These are phyloP conservation scores for Peronospora belbahrii DNA, from an alignment of 352 stramenopile genomes.

Conservation along the genomic window DNA sequence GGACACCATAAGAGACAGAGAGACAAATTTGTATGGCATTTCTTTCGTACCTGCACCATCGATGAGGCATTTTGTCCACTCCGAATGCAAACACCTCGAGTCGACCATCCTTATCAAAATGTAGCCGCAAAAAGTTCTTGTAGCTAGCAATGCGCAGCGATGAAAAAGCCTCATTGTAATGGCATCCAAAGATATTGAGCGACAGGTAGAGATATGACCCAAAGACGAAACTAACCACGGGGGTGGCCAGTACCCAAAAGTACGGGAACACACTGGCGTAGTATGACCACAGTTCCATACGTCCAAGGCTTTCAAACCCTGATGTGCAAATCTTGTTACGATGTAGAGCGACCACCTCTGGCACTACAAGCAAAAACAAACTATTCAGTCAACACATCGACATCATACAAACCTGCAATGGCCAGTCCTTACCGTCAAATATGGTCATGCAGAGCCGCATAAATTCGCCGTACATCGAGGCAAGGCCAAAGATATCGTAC, in stretches of 20 bases:
- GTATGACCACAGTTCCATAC: slow-evolving; percentile 76
- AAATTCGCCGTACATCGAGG: slow-evolving; percentile 54
- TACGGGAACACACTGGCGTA: slow-evolving; percentile 83
- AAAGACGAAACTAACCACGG: slow-evolving; percentile 74
- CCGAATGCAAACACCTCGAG: slow-evolving; percentile 78
- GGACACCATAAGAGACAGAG: no score
- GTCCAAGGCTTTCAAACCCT: slow-evolving; percentile 47
- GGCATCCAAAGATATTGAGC: slow-evolving; percentile 76
- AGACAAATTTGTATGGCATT: neutral
- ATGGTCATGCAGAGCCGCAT: slow-evolving; percentile 77
- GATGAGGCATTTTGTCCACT: slow-evolving; percentile 86
- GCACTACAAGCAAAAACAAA: slow-evolving; percentile 31
- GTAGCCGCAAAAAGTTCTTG: slow-evolving; percentile 85
- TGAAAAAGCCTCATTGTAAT: slow-evolving; percentile 89
- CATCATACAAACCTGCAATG: neutral
- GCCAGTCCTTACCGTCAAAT: slow-evolving; percentile 53
- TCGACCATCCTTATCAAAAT: slow-evolving; percentile 64
- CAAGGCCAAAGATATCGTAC: slow-evolving; percentile 61
- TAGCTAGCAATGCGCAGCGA: slow-evolving; percentile 82
- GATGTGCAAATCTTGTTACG: slow-evolving; percentile 76
- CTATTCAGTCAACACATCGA: slow-evolving; percentile 3
- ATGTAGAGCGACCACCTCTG: slow-evolving; percentile 72
- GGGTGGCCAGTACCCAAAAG: slow-evolving; percentile 80
- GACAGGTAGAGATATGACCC: slow-evolving; percentile 79
- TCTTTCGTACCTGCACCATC: slow-evolving; percentile 60